Evolutionary conservation across 1,284 basidiomycete species (phyloP), one percentile per base, ranked within the genome.

Genomic region (Pascua sp.): DNA sequence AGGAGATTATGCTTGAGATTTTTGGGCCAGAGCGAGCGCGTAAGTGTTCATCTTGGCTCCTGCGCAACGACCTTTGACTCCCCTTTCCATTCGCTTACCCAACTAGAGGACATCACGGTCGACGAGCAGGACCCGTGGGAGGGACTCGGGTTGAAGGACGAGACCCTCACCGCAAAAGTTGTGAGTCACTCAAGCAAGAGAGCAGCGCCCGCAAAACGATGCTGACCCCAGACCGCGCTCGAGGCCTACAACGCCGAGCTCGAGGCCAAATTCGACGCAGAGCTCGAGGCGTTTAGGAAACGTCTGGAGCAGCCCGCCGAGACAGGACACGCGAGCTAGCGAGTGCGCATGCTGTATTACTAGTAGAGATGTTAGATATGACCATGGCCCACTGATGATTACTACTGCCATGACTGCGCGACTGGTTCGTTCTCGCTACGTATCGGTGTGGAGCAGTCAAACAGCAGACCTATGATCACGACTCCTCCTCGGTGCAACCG

Each of bases 21-120:
- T 74, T 76, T 59, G 68, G 72, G 2, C 70, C 72, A 10, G 73
- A 76, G 45, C 47, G 55, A n/a, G 62, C 73, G 43, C 71, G 72
- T 74, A 63, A 67, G 71, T 65, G 17, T 11, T n/a, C 11, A 45
- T 32, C n/a, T 32, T 32, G 4, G 24, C 24, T 32, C 24, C 24
- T 32, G 24, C 7, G 24, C 7, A 32, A n/a, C n/a, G n/a, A n/a
- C n/a, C n/a, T n/a, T n/a, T n/a, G 24, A 4, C 24, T 32, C 24
- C 24, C 3, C 7, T 32, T 32, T 32, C 24, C 2, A 11, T 41
- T 10, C 42, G 44, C 54, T 59, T 24, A 58, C 41, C 8, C 9
- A 8, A 10, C 12, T 52, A 51, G 59, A 56, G 45, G 48, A 55
- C 36, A 53, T 62, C 8, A 57, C 61, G 40, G 49, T 48, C 39